A percentile compares a stretch with the other conserved stretches of the same genome.
These are phyloP conservation scores for Crithidia sp. DNA, from an alignment of 208 protist species.

Conservation along the genomic window DNA sequence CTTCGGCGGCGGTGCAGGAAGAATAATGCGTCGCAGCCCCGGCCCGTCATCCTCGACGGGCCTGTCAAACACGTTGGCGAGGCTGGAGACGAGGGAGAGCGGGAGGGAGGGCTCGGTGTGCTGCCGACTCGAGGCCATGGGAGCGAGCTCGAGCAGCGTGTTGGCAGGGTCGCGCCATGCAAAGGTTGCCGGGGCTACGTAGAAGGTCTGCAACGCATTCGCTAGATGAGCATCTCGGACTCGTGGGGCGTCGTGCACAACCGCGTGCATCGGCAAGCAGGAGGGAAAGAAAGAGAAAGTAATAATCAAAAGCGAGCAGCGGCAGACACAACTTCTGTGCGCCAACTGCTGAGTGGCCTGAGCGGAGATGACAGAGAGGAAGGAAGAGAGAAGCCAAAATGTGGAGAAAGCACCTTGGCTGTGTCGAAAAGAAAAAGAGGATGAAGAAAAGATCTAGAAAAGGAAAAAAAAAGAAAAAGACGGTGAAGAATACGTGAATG, in stretches of 20 bases:
- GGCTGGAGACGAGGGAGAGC: conserved; percentile 1
- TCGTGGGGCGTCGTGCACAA: conserved; percentile 17
- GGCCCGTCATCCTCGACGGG: conserved; percentile 18
- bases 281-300: conserved; percentile 6
- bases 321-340: too few species aligned
- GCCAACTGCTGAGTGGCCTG: too few species aligned
- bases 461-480: too few species aligned
- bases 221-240: conserved; percentile 4
- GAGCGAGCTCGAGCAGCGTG: background rate
- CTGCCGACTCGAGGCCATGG: background rate
- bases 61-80: conserved; percentile 6
- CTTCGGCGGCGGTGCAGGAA: background rate
- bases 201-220: conserved; percentile 11
- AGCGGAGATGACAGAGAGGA: background rate
- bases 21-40: conserved; percentile 4
- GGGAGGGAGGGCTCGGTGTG: background rate
- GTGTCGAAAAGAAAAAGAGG: too few species aligned
- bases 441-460: too few species aligned
- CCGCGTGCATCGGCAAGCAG: conserved; percentile 4
- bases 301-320: conserved; percentile 9
- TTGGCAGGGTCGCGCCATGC: background rate
- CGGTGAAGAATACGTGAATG: too few species aligned
- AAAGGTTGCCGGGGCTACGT: conserved; percentile 8
- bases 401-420: background rate
- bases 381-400: conserved; percentile 1